Evolutionary conservation across 805 yeast species (phyloP).

Genomic region (Ogataea haglerorum): DNA sequence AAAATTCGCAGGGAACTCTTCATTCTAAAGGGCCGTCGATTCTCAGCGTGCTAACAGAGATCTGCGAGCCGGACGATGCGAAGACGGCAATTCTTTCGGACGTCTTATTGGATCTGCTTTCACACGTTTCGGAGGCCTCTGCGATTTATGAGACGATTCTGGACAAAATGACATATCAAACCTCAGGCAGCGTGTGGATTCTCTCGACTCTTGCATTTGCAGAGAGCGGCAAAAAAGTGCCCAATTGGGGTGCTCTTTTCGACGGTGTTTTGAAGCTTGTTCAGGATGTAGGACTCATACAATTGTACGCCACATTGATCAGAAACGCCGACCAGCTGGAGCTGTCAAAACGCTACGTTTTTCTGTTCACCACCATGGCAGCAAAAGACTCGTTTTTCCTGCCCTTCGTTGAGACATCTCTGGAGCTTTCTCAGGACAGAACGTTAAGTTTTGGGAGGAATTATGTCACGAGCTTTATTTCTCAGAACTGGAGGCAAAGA

Average conservation of each 20-base stretch:
- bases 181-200: constrained; percentile 37
- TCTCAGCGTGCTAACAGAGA: constrained; percentile 35
- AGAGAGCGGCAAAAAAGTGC: constrained; percentile 65
- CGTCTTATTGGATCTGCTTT: constrained; percentile 49
- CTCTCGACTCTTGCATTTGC: constrained; percentile 54
- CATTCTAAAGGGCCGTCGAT: constrained; percentile 68
- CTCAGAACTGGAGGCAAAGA: constrained; percentile 37
- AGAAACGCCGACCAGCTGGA: constrained; percentile 48
- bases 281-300: constrained; percentile 25
- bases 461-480: constrained; percentile 47
- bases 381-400: constrained; percentile 38
- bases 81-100: constrained; percentile 53
- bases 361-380: constrained; percentile 39
- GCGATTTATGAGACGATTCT: constrained; percentile 40
- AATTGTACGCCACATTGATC: constrained; percentile 46
- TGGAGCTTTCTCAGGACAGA: constrained; percentile 42
- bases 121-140: constrained; percentile 49
- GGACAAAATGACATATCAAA: constrained; percentile 14
- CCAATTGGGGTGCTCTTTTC: constrained; percentile 43
- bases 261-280: constrained; percentile 15
- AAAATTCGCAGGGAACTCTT: constrained; percentile 64
- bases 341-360: constrained; percentile 45
- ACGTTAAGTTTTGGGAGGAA: constrained; percentile 42
- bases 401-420: constrained; percentile 45
- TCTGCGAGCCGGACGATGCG: constrained; percentile 21